Conservation (phyloP, 2,329 filamentous ascomycete species). For the Coniochaeta sp. region DNA sequence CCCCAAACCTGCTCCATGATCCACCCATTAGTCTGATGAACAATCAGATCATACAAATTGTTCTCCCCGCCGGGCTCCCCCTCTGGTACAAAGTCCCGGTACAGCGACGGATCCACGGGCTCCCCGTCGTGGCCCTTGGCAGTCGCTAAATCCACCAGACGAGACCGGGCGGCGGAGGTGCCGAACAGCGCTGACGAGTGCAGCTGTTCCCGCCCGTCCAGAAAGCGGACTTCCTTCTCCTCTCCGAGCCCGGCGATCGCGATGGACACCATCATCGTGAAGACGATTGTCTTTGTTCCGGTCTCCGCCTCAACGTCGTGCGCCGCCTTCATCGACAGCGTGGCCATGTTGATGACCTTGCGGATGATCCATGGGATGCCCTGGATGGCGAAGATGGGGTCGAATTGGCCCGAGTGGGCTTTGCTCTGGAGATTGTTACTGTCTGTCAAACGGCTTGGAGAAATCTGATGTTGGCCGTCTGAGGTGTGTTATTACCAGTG, state of each 20-base stretch:
- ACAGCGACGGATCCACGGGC: background rate
- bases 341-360: slow-evolving; percentile 1
- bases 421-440: slow-evolving; percentile 2
- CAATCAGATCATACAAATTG: slow-evolving; percentile 1
- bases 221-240: slow-evolving; percentile 1
- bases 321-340: background rate
- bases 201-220: slow-evolving; percentile 1
- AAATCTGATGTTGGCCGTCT: background rate
- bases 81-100: background rate
- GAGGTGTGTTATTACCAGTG: background rate
- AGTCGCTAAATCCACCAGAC: background rate
- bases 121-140: slow-evolving; percentile 1
- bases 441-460: background rate
- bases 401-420: background rate
- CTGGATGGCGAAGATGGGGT: slow-evolving; percentile 1
- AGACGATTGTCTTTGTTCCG: background rate
- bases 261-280: background rate
- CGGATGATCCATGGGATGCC: slow-evolving; percentile 1
- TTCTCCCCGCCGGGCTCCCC: slow-evolving; percentile 1
- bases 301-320: background rate
- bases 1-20: slow-evolving; percentile 3
- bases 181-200: slow-evolving; percentile 2
- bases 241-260: slow-evolving; percentile 2
- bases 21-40: slow-evolving; percentile 2
- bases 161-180: background rate